Percentiles rank a stretch among this genome's conserved stretches.
Conservation (phyloP, 2,329 filamentous ascomycete genomes). For the Colletotrichum zoysiae region DNA sequence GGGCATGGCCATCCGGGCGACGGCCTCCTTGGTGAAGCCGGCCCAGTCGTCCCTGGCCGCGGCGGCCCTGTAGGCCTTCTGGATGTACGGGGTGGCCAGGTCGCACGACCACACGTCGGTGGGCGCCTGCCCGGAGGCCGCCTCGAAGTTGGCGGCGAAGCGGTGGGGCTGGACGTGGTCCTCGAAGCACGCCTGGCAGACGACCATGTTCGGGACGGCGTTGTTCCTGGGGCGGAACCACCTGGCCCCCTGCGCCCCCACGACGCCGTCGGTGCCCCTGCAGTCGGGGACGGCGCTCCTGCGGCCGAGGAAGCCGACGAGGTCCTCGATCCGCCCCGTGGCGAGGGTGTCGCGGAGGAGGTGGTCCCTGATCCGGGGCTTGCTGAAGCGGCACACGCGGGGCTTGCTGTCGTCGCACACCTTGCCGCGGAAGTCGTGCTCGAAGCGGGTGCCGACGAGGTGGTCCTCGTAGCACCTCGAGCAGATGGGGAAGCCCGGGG, state of each 20-base stretch:
- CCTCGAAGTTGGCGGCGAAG: constrained; percentile 50
- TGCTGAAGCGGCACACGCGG: constrained; percentile 53
- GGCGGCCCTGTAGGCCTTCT: constrained; percentile 47
- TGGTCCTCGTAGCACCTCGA: constrained; percentile 54
- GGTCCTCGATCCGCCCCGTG: constrained; percentile 46
- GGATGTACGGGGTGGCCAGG: constrained; percentile 48
- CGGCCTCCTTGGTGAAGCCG: constrained; percentile 50
- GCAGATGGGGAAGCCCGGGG: constrained; percentile 52
- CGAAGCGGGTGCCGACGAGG: constrained; percentile 50
- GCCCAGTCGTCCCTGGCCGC: constrained; percentile 47
- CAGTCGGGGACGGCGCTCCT: constrained; percentile 48
- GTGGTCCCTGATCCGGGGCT: constrained; percentile 48
- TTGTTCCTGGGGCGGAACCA: constrained; percentile 50
- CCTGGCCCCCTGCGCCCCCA: constrained; percentile 46
- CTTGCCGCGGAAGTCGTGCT: constrained; percentile 46
- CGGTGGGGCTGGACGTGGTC: constrained; percentile 48
- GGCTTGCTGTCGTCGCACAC: constrained; percentile 45
- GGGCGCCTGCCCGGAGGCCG: constrained; percentile 43
- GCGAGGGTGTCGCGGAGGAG: constrained; percentile 49
- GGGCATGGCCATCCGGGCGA: constrained; percentile 45
- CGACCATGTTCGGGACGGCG: constrained; percentile 50
- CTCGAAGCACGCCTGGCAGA: constrained; percentile 56
- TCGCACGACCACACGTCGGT: constrained; percentile 53
- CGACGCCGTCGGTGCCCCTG: constrained; percentile 44
- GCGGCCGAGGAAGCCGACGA: constrained; percentile 49